phyloP scores from a whole-genome alignment of 176 grass and related monocot species.

The Aegilops speltoides region DNA sequence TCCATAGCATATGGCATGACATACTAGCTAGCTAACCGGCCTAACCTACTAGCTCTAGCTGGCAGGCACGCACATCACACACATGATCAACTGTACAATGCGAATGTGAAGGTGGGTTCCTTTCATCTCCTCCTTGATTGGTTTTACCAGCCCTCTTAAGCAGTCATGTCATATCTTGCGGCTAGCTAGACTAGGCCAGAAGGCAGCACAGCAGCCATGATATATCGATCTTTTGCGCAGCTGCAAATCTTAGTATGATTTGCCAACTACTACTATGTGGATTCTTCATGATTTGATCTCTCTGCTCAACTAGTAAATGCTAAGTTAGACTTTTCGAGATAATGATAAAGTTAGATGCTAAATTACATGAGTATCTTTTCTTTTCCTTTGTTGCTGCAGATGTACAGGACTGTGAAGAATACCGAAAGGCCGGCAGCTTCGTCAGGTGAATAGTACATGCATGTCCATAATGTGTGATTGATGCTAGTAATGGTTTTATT shows the following conservation, averaged over 20 bases:
- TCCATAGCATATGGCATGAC: slow-evolving; percentile 19
- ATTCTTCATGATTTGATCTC: slow-evolving; percentile 18
- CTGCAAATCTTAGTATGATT: slow-evolving; percentile 46
- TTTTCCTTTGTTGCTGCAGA: slow-evolving; percentile 46
- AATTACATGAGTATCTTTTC: no score
- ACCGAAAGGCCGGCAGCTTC: slow-evolving; percentile 70
- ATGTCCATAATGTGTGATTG: slow-evolving; percentile 18
- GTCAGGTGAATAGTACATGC: slow-evolving; percentile 52
- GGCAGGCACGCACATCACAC: neutral
- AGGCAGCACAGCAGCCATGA: neutral
- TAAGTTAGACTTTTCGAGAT: neutral
- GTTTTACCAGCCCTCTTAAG: neutral
- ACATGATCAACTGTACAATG: slow-evolving; percentile 13
- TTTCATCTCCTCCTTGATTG: neutral
- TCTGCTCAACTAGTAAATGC: neutral
- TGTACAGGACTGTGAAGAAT: slow-evolving; percentile 83
- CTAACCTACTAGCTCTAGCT: slow-evolving; percentile 1
- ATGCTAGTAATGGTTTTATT: slow-evolving; percentile 8
- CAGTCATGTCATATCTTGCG: slow-evolving; percentile 45
- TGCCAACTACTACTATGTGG: neutral
- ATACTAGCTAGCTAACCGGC: neutral
- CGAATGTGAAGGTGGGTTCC: slow-evolving; percentile 25
- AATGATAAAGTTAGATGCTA: neutral
- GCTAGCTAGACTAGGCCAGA: neutral
- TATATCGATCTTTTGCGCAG: neutral